Percentiles rank a stretch among this genome's conserved stretches.
phyloP scores from a whole-genome alignment of 2,329 filamentous ascomycete species.

The Sordariomycetes sp. region DNA sequence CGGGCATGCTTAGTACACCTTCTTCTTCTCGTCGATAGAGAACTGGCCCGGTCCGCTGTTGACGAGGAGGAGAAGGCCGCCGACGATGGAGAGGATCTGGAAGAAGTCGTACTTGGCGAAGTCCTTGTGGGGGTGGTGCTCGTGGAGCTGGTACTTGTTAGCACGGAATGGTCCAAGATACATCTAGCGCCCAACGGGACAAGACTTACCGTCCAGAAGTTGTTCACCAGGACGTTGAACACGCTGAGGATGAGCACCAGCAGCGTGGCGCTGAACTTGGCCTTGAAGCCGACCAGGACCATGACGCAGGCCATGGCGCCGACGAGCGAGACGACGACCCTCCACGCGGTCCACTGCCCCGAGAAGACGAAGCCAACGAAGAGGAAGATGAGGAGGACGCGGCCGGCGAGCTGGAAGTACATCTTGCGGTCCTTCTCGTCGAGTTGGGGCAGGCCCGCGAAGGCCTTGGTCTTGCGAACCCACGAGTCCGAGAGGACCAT shows the following conservation, averaged over 20 bases:
- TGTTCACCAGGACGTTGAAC: slow-evolving; percentile 97
- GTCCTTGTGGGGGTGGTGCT: slow-evolving; percentile 97
- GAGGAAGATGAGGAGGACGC: slow-evolving; percentile 92
- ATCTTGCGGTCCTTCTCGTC: slow-evolving; percentile 99
- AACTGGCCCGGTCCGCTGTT: slow-evolving; percentile 98
- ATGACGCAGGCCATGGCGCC: slow-evolving; percentile 90
- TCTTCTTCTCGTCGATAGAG: slow-evolving; percentile 99
- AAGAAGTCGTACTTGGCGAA: slow-evolving; percentile 99
- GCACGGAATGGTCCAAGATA: background rate
- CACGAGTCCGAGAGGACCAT: slow-evolving; percentile 98
- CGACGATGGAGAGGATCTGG: slow-evolving; percentile 97
- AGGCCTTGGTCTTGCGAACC: slow-evolving; percentile 95
- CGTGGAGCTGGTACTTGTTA: slow-evolving; percentile 62
- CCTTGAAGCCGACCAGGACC: slow-evolving; percentile 99
- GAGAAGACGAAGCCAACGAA: slow-evolving; percentile 96
- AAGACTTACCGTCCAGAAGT: slow-evolving; percentile 98
- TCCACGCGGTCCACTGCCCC: slow-evolving; percentile 82
- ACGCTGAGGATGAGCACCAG: slow-evolving; percentile 89
- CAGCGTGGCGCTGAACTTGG: slow-evolving; percentile 95
- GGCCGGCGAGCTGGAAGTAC: slow-evolving; percentile 97
- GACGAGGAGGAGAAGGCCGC: slow-evolving; percentile 87
- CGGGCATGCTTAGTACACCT: slow-evolving; percentile 68
- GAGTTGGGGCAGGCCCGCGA: slow-evolving; percentile 81
- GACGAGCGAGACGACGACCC: slow-evolving; percentile 70
- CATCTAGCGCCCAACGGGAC: background rate